Evolutionary conservation across 495 filamentous ascomycete species (phyloP).

Genomic region (Astrothelium macrocarpum): DNA sequence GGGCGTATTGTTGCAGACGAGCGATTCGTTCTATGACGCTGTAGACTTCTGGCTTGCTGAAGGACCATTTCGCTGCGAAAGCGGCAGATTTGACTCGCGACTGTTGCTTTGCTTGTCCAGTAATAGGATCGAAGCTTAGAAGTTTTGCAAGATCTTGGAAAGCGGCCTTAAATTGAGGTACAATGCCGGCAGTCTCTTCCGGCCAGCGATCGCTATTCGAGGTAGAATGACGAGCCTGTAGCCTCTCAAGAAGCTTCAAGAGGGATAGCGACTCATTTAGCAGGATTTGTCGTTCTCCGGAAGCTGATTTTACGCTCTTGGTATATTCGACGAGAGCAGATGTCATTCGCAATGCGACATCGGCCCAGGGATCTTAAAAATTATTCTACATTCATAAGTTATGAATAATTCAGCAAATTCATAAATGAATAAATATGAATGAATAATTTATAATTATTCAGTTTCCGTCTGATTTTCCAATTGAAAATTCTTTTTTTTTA

Average conservation of each 20-base stretch:
- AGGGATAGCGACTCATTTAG: slow-evolving; percentile 6
- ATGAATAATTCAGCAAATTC: too few relatives aligned
- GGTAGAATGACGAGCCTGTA: slow-evolving; percentile 6
- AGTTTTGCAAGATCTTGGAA: slow-evolving; percentile 9
- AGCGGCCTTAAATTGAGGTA: slow-evolving; percentile 11
- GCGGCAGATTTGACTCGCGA: slow-evolving; percentile 7
- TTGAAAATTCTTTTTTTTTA: too few relatives aligned
- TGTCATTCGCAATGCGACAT: slow-evolving; percentile 12
- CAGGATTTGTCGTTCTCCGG: not conserved
- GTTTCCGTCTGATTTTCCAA: too few relatives aligned
- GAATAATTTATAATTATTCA: too few relatives aligned
- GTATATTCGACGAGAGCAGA: slow-evolving; percentile 5
- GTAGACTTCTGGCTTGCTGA: slow-evolving; percentile 11
- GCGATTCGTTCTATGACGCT: slow-evolving; percentile 7
- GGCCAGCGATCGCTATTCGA: not conserved
- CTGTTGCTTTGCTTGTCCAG: not conserved
- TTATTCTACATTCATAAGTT: too few relatives aligned
- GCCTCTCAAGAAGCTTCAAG: slow-evolving; percentile 2
- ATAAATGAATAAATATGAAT: too few relatives aligned
- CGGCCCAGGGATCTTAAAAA: too few relatives aligned
- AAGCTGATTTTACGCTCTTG: slow-evolving; percentile 1
- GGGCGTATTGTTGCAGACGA: slow-evolving; percentile 14
- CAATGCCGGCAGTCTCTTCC: slow-evolving; percentile 2
- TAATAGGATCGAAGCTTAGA: slow-evolving; percentile 3
- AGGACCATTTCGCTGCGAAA: slow-evolving; percentile 10